Conservation (phyloP, 768 basidiomycete species). For the Porpolomopsis calyptriformis region DNA sequence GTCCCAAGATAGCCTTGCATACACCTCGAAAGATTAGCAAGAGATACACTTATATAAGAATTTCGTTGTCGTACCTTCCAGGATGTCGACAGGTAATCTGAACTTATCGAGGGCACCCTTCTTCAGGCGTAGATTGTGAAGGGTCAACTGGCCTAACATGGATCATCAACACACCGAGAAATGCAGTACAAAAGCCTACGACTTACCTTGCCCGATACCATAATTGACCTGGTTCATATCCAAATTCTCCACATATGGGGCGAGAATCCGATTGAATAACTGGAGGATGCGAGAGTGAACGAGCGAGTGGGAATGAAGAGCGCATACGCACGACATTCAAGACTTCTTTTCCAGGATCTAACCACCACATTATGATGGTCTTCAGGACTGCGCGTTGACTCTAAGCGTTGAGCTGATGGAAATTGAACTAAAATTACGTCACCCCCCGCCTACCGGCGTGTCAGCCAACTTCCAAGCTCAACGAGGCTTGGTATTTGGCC, state of each 20-base stretch:
- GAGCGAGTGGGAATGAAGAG: not conserved
- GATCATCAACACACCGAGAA: conserved; percentile 9
- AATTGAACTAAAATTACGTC: too few relatives aligned
- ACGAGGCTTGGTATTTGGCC: too few relatives aligned
- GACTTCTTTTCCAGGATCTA: conserved; percentile 78
- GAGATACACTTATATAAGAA: too few relatives aligned
- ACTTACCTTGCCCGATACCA: conserved; percentile 74
- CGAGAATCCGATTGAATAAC: conserved; percentile 86
- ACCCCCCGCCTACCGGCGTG: too few relatives aligned
- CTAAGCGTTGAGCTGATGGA: not conserved
- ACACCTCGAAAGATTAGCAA: conserved; percentile 1
- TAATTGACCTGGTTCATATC: conserved; percentile 92
- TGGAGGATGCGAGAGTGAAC: conserved; percentile 10
- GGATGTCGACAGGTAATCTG: conserved; percentile 86
- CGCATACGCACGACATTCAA: conserved; percentile 57
- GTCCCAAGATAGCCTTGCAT: conserved; percentile 69
- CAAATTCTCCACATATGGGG: conserved; percentile 93
- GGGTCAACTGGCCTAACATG: conserved; percentile 55
- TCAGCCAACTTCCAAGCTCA: too few relatives aligned
- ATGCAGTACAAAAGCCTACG: not conserved
- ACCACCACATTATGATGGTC: conserved; percentile 60
- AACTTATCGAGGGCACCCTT: conserved; percentile 93
- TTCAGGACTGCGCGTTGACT: not conserved
- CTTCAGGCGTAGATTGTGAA: conserved; percentile 79
- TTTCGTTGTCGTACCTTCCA: conserved; percentile 54